Evolutionary conservation across 139 green algal genomes (phyloP).

Genomic region (Chlamydomonas asymmetrica): DNA sequence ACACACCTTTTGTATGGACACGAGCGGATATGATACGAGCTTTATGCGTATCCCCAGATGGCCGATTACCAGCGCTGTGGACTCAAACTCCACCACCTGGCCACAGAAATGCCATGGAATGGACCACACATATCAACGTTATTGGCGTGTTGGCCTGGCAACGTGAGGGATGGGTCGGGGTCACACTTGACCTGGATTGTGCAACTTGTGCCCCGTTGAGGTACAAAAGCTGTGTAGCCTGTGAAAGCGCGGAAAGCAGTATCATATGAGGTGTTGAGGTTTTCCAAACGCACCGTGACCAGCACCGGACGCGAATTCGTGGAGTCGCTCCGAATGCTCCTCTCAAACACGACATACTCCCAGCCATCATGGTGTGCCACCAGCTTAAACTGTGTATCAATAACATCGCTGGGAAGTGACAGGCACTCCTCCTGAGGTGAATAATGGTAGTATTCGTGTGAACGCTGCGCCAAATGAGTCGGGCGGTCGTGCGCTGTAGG

Average conservation of each 20-base stretch:
- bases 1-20: slow-evolving; percentile 35
- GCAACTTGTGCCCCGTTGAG: too few relatives aligned
- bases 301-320: slow-evolving; percentile 15
- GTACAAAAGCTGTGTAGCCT: too few relatives aligned
- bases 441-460: too few relatives aligned
- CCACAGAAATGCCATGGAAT: background rate
- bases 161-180: too few relatives aligned
- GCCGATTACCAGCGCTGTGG: slow-evolving; percentile 38
- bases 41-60: slow-evolving; percentile 40
- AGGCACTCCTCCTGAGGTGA: slow-evolving; percentile 28
- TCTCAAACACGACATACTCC: slow-evolving; percentile 35
- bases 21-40: slow-evolving; percentile 40
- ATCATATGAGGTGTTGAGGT: too few relatives aligned
- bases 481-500: too few relatives aligned
- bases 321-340: background rate
- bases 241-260: too few relatives aligned
- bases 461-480: too few relatives aligned
- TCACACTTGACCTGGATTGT: too few relatives aligned
- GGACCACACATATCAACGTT: background rate
- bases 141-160: too few relatives aligned
- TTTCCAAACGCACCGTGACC: slow-evolving; percentile 27
- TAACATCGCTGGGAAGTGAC: slow-evolving; percentile 27
- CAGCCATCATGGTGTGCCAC: slow-evolving; percentile 27
- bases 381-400: slow-evolving; percentile 26
- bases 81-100: slow-evolving; percentile 51